A percentile compares a stretch with the other conserved stretches of the same genome.
phyloP scores from a whole-genome alignment of 108 stramenopile species.

The Pseudonitzschia multistriata region DNA sequence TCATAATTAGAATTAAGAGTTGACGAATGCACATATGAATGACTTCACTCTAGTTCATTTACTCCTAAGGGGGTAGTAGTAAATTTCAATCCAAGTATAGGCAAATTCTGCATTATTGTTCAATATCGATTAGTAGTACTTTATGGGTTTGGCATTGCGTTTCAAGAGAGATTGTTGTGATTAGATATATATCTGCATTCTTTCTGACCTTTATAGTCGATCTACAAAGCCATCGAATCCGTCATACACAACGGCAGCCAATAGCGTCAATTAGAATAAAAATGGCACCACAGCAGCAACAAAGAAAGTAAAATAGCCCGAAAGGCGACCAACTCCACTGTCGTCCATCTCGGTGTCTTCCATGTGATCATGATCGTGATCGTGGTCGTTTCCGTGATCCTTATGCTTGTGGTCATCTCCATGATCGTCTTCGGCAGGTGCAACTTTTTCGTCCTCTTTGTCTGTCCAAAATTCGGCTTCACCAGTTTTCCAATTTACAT shows the following conservation, averaged over 20 bases:
- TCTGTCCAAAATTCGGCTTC: background rate
- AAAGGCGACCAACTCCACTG: background rate
- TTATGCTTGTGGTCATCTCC: conserved; percentile 7
- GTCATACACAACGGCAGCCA: no score
- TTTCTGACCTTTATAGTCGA: no score
- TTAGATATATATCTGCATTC: no score
- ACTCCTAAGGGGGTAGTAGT: background rate
- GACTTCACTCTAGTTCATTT: background rate
- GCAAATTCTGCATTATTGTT: no score
- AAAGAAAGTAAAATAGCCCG: background rate
- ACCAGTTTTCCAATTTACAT: conserved; percentile 2
- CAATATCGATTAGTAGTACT: no score
- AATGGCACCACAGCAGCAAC: background rate
- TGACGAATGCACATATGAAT: background rate
- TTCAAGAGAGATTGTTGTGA: no score
- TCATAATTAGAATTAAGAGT: background rate
- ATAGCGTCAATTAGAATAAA: background rate
- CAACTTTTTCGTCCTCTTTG: background rate
- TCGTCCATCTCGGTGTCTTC: background rate
- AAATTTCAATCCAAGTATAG: no score
- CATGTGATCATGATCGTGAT: background rate
- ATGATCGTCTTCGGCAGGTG: background rate
- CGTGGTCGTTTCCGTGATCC: background rate
- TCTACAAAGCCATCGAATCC: no score
- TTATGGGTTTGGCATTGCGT: no score